These are phyloP conservation scores for Saturnispora dispora DNA, from an alignment of 805 yeast species.

Conservation along the genomic window DNA sequence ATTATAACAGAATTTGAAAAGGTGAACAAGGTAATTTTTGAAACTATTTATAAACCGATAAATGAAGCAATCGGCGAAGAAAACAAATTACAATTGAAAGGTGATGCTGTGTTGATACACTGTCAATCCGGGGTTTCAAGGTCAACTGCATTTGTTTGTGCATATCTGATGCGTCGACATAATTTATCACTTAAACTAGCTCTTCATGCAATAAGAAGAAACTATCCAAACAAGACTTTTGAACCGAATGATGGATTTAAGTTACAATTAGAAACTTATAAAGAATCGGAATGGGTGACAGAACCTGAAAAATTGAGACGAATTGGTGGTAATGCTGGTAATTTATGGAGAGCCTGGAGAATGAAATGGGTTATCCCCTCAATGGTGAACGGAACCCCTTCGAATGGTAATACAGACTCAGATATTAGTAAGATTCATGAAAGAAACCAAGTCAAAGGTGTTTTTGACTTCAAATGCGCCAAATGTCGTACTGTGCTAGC, in stretches of 20 bases:
- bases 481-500: conserved; percentile 73
- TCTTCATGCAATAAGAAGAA: conserved; percentile 64
- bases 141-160: conserved; percentile 37
- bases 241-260: conserved; percentile 69
- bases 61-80: conserved; percentile 7
- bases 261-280: conserved; percentile 61
- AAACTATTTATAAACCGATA: conserved; percentile 41
- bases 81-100: conserved; percentile 15
- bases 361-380: conserved; percentile 12
- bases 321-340: conserved; percentile 11
- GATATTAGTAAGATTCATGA: conserved; percentile 8
- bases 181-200: conserved; percentile 53
- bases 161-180: conserved; percentile 44
- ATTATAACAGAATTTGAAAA: conserved; percentile 54
- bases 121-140: conserved; percentile 47
- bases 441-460: conserved; percentile 15
- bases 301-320: conserved; percentile 22
- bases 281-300: conserved; percentile 33
- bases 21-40: conserved; percentile 57
- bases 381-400: conserved; percentile 24
- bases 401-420: neutral
- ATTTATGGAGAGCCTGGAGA: conserved; percentile 14
- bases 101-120: conserved; percentile 33
- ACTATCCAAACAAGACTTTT: conserved; percentile 37
- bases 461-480: conserved; percentile 54